Evolutionary conservation across 2,329 filamentous ascomycete genomes (phyloP).

Genomic region (Xylaria sp.): DNA sequence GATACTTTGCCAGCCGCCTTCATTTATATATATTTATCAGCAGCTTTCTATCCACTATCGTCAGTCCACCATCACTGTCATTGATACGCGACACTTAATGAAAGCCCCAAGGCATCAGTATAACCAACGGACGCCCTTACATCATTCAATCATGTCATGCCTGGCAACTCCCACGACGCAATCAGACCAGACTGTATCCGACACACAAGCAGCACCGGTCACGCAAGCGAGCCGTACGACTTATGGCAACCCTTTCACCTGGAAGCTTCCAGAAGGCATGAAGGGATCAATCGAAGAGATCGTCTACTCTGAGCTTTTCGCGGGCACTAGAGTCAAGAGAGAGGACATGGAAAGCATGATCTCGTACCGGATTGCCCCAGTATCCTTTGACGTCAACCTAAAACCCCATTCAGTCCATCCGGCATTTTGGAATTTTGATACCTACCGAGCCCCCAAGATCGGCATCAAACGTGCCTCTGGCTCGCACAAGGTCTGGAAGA

Average conservation of each 20-base stretch:
- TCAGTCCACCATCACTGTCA: neutral
- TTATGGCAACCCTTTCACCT: neutral
- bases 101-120: neutral
- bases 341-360: neutral
- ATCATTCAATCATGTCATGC: neutral
- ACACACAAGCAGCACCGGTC: neutral
- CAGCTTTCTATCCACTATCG: neutral
- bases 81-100: neutral
- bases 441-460: neutral
- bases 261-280: neutral
- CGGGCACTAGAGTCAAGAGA: neutral
- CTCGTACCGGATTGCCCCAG: neutral
- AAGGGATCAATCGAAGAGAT: neutral
- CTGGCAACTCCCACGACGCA: neutral
- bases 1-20: neutral
- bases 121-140: neutral
- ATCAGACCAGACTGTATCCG: neutral
- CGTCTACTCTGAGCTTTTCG: neutral
- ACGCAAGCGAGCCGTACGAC: neutral
- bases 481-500: neutral
- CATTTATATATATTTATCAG: neutral
- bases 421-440: slow-evolving; percentile 7
- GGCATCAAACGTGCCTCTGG: neutral
- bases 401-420: slow-evolving; percentile 2
- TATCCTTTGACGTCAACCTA: slow-evolving; percentile 8